Percentiles rank a stretch among this genome's conserved stretches.
Conservation (phyloP, 2,329 filamentous ascomycete species). For the Xylaria sp. region DNA sequence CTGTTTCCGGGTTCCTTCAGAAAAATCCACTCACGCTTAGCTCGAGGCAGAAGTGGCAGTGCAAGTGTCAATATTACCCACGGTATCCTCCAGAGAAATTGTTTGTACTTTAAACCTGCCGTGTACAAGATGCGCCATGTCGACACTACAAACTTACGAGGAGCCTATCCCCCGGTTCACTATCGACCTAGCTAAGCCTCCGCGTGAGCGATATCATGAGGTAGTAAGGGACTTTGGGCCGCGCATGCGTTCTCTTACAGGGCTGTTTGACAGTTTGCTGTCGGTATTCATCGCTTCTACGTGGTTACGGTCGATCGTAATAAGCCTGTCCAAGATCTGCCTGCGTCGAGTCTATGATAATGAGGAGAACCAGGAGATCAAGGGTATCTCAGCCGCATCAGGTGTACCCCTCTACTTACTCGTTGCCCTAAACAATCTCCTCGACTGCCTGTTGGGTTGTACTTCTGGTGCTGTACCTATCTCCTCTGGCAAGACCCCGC, state of each 20-base stretch:
- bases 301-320: slow-evolving; percentile 44
- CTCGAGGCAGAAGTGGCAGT: slow-evolving; percentile 2
- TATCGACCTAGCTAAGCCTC: slow-evolving; percentile 66
- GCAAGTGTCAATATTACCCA: background rate
- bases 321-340: slow-evolving; percentile 43
- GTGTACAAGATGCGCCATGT: slow-evolving; percentile 20
- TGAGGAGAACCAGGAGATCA: slow-evolving; percentile 71
- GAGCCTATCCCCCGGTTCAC: slow-evolving; percentile 41
- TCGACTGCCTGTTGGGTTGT: slow-evolving; percentile 73
- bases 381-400: slow-evolving; percentile 63
- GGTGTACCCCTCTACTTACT: slow-evolving; percentile 68
- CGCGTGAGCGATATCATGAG: slow-evolving; percentile 61
- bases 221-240: slow-evolving; percentile 59
- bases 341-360: slow-evolving; percentile 62
- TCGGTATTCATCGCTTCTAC: slow-evolving; percentile 40
- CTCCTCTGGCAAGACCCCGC: slow-evolving; percentile 29
- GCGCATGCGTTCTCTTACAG: slow-evolving; percentile 56
- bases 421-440: slow-evolving; percentile 70
- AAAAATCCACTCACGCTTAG: background rate
- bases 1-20: background rate
- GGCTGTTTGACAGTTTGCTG: slow-evolving; percentile 64
- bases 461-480: slow-evolving; percentile 60
- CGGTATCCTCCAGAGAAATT: background rate
- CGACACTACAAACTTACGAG: slow-evolving; percentile 5
- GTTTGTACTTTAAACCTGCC: background rate